phyloP scores from a whole-genome alignment of 345 rosid species.

The Toxicodendron radicans region DNA sequence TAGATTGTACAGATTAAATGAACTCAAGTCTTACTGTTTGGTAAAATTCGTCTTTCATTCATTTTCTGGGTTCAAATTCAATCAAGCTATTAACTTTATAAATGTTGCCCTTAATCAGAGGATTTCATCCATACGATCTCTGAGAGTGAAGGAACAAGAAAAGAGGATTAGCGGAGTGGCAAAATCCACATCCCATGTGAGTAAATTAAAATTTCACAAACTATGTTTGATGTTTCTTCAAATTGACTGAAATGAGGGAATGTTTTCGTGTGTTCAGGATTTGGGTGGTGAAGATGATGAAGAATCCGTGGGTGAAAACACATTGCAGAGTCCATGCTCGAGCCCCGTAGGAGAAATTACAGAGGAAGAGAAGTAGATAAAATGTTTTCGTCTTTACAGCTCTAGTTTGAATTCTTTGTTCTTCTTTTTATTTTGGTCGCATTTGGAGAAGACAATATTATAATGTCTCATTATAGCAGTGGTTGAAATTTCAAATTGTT shows the following conservation, averaged over 20 bases:
- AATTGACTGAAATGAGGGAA: background rate
- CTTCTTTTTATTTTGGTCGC: background rate
- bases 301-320: slow-evolving; percentile 32
- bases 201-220: background rate
- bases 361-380: slow-evolving; percentile 13
- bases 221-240: background rate
- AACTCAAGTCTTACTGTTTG: slow-evolving; percentile 60
- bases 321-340: slow-evolving; percentile 28
- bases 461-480: slow-evolving; percentile 19
- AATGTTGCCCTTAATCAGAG: slow-evolving; percentile 35
- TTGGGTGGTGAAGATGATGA: slow-evolving; percentile 21
- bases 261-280: slow-evolving; percentile 14
- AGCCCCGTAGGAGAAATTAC: slow-evolving; percentile 20
- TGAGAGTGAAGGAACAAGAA: slow-evolving; percentile 59
- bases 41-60: slow-evolving; percentile 33
- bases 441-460: slow-evolving; percentile 3
- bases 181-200: no score
- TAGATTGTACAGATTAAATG: slow-evolving; percentile 73
- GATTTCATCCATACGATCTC: slow-evolving; percentile 60
- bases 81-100: no score
- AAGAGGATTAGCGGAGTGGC: slow-evolving; percentile 2
- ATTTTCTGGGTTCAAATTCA: background rate
- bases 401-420: background rate
- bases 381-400: background rate
- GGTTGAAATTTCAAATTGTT: slow-evolving; percentile 15